Percentiles rank a stretch among this genome's conserved stretches.
Evolutionary conservation across 345 rosid genomes (phyloP).

Genomic region (Pistacia integerrima): DNA sequence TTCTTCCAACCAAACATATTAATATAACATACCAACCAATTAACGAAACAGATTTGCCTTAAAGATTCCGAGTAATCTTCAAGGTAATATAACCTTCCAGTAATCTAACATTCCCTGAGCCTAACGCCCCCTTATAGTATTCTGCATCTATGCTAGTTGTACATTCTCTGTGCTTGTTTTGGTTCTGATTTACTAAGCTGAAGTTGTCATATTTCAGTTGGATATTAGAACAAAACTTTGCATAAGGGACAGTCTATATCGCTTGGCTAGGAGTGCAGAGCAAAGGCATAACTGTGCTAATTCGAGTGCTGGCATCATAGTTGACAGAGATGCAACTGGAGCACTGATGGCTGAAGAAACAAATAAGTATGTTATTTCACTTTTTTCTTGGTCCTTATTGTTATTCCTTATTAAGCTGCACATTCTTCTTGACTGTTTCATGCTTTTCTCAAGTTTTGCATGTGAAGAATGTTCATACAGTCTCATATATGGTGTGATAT

Average conservation of each 20-base stretch:
- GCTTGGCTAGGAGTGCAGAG: constrained; percentile 89
- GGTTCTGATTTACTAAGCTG: constrained; percentile 17
- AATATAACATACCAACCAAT: too few relatives aligned
- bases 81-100: too few relatives aligned
- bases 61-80: too few relatives aligned
- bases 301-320: constrained; percentile 42
- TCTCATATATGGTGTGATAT: neutral
- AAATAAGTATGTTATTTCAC: constrained; percentile 51
- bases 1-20: too few relatives aligned
- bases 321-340: constrained; percentile 39
- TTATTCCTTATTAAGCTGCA: neutral
- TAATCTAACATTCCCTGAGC: too few relatives aligned
- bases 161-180: neutral
- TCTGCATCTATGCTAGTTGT: neutral
- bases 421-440: neutral
- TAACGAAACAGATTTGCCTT: too few relatives aligned
- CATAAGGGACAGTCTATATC: constrained; percentile 90
- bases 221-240: constrained; percentile 86
- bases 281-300: constrained; percentile 61
- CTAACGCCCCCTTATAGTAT: neutral
- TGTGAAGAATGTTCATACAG: constrained; percentile 1
- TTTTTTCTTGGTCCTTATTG: neutral
- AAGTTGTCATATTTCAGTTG: constrained; percentile 55
- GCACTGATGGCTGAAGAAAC: constrained; percentile 51
- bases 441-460: neutral